Evolutionary conservation across 2,329 filamentous ascomycete species (phyloP).

Genomic region (Trichoderma atrobrunneum): DNA sequence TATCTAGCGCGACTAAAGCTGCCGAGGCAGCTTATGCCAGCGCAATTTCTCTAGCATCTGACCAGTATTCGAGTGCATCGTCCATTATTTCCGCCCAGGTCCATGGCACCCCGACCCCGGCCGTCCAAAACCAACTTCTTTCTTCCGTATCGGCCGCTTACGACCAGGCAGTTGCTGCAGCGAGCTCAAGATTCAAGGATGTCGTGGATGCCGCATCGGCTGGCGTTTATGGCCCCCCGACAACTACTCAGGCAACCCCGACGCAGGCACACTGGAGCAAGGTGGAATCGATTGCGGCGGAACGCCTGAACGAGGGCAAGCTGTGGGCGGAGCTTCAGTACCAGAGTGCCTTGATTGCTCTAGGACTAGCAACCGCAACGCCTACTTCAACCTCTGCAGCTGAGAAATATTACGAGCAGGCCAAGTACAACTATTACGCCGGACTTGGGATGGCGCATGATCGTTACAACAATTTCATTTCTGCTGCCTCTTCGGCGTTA

Average conservation of each 20-base stretch:
- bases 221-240: constrained; percentile 47
- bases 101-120: constrained; percentile 64
- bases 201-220: constrained; percentile 54
- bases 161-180: constrained; percentile 60
- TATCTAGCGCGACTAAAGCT: constrained; percentile 41
- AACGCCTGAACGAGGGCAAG: constrained; percentile 67
- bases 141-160: constrained; percentile 68
- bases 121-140: constrained; percentile 63
- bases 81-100: constrained; percentile 66
- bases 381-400: constrained; percentile 46
- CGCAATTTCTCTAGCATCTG: constrained; percentile 63
- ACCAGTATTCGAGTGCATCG: constrained; percentile 65
- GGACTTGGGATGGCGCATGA: constrained; percentile 76
- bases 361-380: constrained; percentile 53
- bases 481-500: constrained; percentile 67
- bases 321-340: constrained; percentile 70
- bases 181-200: constrained; percentile 56
- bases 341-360: constrained; percentile 62
- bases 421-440: constrained; percentile 68
- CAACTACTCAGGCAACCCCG: constrained; percentile 38
- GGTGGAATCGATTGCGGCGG: constrained; percentile 64
- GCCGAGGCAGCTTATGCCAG: constrained; percentile 60
- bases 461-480: constrained; percentile 72
- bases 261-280: constrained; percentile 44
- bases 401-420: constrained; percentile 61